These are phyloP conservation scores for Lodderomyces theae DNA, from an alignment of 1,139 yeast genomes.

Conservation along the genomic window DNA sequence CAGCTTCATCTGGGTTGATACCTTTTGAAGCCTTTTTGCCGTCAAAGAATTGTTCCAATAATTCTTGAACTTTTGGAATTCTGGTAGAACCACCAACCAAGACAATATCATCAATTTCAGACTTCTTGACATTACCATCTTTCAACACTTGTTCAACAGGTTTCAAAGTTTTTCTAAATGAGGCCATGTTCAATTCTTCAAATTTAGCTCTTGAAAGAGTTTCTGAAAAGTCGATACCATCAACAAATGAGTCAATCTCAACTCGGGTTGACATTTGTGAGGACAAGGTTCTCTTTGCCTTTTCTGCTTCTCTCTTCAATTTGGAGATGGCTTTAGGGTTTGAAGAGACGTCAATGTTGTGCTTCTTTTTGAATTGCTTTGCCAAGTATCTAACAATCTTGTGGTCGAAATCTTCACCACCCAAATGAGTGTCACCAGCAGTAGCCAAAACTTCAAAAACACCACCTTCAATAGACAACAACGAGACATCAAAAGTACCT, in stretches of 20 bases:
- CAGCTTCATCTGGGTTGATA: constrained; percentile 85
- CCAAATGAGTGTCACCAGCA: constrained; percentile 56
- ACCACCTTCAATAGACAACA: constrained; percentile 52
- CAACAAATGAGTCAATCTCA: constrained; percentile 92
- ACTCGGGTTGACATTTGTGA: constrained; percentile 87
- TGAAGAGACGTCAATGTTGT: constrained; percentile 68
- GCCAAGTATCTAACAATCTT: constrained; percentile 83
- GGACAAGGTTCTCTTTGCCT: constrained; percentile 92
- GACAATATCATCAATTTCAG: constrained; percentile 87
- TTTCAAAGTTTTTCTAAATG: constrained; percentile 85
- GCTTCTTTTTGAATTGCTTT: constrained; percentile 85
- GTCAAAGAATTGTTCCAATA: constrained; percentile 81
- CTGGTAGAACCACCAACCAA: constrained; percentile 97
- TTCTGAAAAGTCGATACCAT: constrained; percentile 93
- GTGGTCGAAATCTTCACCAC: constrained; percentile 95
- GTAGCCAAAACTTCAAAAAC: constrained; percentile 53
- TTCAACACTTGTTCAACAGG: constrained; percentile 92
- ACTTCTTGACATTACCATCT: constrained; percentile 81
- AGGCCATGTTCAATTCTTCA: constrained; percentile 85
- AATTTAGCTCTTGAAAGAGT: constrained; percentile 92
- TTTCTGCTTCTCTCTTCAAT: constrained; percentile 93
- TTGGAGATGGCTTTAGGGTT: constrained; percentile 82
- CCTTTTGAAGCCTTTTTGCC: constrained; percentile 95
- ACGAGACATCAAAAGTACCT: constrained; percentile 53
- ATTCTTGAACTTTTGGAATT: constrained; percentile 94